Percentiles rank a stretch among this genome's conserved stretches.
These are phyloP conservation scores for rapeseed (Brassica napus) DNA, from an alignment of 345 rosid genomes.

Conservation along the genomic window DNA sequence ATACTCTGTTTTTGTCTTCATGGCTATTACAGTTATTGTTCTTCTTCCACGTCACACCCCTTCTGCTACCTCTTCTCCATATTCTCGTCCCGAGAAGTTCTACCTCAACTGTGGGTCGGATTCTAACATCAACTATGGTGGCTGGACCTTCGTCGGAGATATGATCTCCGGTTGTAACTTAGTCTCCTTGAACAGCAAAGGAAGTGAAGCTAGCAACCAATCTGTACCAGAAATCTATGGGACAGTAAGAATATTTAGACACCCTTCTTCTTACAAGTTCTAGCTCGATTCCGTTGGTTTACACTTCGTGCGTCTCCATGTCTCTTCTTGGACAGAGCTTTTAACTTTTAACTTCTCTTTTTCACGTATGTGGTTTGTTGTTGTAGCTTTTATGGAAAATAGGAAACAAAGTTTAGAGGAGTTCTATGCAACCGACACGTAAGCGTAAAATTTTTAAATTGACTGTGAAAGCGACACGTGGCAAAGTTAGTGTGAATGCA, in stretches of 20 bases:
- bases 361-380: too few relatives aligned
- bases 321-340: slow-evolving; percentile 42
- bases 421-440: too few relatives aligned
- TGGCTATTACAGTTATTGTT: neutral
- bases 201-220: neutral
- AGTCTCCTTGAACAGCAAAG: slow-evolving; percentile 18
- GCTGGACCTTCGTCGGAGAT: slow-evolving; percentile 44
- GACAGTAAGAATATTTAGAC: slow-evolving; percentile 52
- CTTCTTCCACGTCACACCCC: slow-evolving; percentile 32
- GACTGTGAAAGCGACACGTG: too few relatives aligned
- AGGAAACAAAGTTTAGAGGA: too few relatives aligned
- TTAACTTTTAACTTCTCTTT: neutral
- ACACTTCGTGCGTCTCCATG: slow-evolving; percentile 49
- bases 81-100: slow-evolving; percentile 14
- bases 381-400: too few relatives aligned
- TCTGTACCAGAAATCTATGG: slow-evolving; percentile 34
- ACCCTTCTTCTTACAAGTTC: slow-evolving; percentile 41
- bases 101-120: slow-evolving; percentile 61
- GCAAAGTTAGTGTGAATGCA: too few relatives aligned
- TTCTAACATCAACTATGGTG: neutral
- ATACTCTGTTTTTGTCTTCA: neutral
- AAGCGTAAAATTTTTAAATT: too few relatives aligned
- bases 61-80: neutral
- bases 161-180: slow-evolving; percentile 15
- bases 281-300: slow-evolving; percentile 24